phyloP scores from a whole-genome alignment of 148 eudicot genomes.

The Spergularia bocconei region DNA sequence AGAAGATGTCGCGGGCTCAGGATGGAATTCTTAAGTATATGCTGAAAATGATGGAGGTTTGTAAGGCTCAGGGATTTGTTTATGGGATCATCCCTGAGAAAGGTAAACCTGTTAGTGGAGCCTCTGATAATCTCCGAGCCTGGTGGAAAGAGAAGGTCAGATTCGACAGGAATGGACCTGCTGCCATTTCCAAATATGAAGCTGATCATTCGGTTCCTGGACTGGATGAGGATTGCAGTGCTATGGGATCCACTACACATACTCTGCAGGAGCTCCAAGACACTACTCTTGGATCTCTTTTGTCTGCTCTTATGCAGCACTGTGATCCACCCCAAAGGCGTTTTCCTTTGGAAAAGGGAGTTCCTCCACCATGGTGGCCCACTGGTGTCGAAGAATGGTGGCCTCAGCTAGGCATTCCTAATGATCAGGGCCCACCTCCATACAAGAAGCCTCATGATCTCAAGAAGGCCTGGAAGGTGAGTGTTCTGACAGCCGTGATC shows the following conservation, averaged over 20 bases:
- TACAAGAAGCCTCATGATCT: constrained; percentile 60
- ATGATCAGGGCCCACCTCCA: constrained; percentile 59
- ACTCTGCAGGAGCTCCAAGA: constrained; percentile 60
- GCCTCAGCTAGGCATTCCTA: constrained; percentile 40
- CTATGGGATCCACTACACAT: constrained; percentile 37
- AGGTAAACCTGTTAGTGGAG: constrained; percentile 61
- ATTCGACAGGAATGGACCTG: constrained; percentile 58
- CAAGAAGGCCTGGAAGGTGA: constrained; percentile 56
- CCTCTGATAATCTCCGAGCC: constrained; percentile 60
- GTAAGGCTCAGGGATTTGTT: constrained; percentile 63
- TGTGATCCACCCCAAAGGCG: constrained; percentile 65
- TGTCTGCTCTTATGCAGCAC: constrained; percentile 62
- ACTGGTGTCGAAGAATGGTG: constrained; percentile 58
- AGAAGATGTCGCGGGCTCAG: constrained; percentile 54
- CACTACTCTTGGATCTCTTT: constrained; percentile 58
- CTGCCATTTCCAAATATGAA: constrained; percentile 52
- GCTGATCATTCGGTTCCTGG: constrained; percentile 45
- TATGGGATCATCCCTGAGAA: constrained; percentile 61
- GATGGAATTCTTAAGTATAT: constrained; percentile 52
- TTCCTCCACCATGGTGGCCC: constrained; percentile 71
- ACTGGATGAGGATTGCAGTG: constrained; percentile 32
- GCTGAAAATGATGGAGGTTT: constrained; percentile 65
- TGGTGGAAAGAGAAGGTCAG: constrained; percentile 72
- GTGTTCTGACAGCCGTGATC: constrained; percentile 52
- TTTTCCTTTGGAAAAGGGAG: constrained; percentile 57